Percentiles rank a stretch among this genome's conserved stretches.
Evolutionary conservation across 176 grass and related monocot species (phyloP).

Genomic region (Melocanna baccifera): DNA sequence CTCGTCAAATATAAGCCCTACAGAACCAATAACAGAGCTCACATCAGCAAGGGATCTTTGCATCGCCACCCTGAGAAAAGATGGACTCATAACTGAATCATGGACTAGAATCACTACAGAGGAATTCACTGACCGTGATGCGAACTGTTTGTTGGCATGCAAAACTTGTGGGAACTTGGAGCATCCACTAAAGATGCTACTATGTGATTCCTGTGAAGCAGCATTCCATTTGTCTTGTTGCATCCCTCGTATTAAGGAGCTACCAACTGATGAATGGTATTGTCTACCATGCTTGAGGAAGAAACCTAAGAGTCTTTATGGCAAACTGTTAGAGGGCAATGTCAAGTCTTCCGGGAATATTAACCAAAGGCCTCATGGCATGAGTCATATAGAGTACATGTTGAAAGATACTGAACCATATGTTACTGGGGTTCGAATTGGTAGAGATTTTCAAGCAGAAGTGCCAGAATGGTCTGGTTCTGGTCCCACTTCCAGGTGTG

Average conservation of each 20-base stretch:
- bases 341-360: conserved; percentile 32
- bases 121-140: conserved; percentile 27
- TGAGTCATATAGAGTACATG: conserved; percentile 66
- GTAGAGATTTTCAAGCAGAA: conserved; percentile 78
- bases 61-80: conserved; percentile 58
- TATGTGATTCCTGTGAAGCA: conserved; percentile 87
- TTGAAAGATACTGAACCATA: conserved; percentile 55
- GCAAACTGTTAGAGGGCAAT: conserved; percentile 37
- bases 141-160: conserved; percentile 49
- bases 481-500: conserved; percentile 55
- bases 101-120: conserved; percentile 28
- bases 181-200: conserved; percentile 65
- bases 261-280: conserved; percentile 62
- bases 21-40: conserved; percentile 32
- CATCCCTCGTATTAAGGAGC: conserved; percentile 34
- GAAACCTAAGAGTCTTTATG: conserved; percentile 47
- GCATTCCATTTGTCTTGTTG: conserved; percentile 87
- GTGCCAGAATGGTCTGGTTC: conserved; percentile 76
- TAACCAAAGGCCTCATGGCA: conserved; percentile 42
- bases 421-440: conserved; percentile 63
- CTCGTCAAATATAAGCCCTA: conserved; percentile 37
- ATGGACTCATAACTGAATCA: conserved; percentile 49
- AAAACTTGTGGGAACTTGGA: conserved; percentile 52
- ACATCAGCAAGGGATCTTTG: conserved; percentile 69
- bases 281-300: conserved; percentile 60